Base-by-base conservation (phyloP, 257 asterid species). In the Verbascum thapsus region DNA sequence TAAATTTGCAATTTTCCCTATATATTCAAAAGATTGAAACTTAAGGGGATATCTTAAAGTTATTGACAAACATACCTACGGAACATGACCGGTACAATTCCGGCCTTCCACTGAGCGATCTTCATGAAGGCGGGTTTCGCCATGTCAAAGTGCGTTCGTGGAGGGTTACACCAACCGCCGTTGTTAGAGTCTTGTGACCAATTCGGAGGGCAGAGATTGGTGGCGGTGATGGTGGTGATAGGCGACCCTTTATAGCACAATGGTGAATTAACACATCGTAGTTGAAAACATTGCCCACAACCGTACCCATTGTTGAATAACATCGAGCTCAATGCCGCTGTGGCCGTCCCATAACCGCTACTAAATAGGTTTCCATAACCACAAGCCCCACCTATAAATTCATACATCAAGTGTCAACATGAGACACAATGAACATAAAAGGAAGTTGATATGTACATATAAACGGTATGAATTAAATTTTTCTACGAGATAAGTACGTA, bases 271-370 rank as follows among this genome's bases (percentile, higher is more conserved):
- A 54, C 74, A 54, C 91, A 84, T 4, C 64, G 69, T 17, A 81
- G 73, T 54, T 81, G 84, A 53, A 77, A 84, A 57, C 91, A 84
- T 37, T 82, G 84, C 0, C 88, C 91, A 18, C 91, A 81, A 10
- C 83, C 76, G 47, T 84, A 81, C n/a, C 74, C 79, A 17, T 66
- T 71, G 52, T 75, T 61, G 61, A 75, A 75, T 0, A 70, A 47
- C 1, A 72, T 68, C 1, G 77, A 22, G 71, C 77, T 75, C 32
- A 75, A 26, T 0, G 81, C 81, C 2, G 74, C 71, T 6, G 77
- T 71, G 51, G 44, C 23, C 0, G 62, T 56, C 4, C 81, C 77
- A 7, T 75, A 75, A 1, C 77, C 81, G 12, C 23, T 53, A 37
- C 34, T 56, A 18, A 47, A 61, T 48, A 71, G 40, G 64, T 75